These are phyloP conservation scores for Metschnikowia cubensis DNA, from an alignment of 805 yeast species.

Conservation along the genomic window DNA sequence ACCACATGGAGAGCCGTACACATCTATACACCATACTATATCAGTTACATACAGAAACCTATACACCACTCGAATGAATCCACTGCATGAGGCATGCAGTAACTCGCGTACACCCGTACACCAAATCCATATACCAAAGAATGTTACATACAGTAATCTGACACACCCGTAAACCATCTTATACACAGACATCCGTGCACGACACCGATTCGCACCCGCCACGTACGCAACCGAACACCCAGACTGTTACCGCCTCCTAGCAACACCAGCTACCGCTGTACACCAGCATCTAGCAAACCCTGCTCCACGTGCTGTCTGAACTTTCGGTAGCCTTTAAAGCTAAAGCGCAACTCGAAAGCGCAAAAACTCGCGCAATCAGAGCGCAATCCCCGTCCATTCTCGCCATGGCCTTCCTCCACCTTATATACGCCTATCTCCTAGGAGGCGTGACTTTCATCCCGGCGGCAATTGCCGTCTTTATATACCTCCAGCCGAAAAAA, in stretches of 20 bases:
- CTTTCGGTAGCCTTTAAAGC: no score
- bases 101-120: neutral
- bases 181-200: neutral
- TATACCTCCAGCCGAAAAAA: constrained; percentile 39
- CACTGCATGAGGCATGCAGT: no score
- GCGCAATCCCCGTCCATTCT: neutral
- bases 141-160: neutral
- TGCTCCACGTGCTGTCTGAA: neutral
- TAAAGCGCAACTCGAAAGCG: no score
- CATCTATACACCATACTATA: neutral
- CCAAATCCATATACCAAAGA: neutral
- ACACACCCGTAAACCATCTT: neutral
- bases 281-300: neutral
- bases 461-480: constrained; percentile 35
- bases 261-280: neutral
- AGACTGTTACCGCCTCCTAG: neutral
- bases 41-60: neutral
- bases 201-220: neutral
- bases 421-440: constrained; percentile 50
- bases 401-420: constrained; percentile 12
- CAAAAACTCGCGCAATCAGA: neutral
- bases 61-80: no score
- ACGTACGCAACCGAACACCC: neutral
- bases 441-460: constrained; percentile 88
- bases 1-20: no score